Evolutionary conservation across 768 basidiomycete species (phyloP).

Genomic region (Russula emetica): DNA sequence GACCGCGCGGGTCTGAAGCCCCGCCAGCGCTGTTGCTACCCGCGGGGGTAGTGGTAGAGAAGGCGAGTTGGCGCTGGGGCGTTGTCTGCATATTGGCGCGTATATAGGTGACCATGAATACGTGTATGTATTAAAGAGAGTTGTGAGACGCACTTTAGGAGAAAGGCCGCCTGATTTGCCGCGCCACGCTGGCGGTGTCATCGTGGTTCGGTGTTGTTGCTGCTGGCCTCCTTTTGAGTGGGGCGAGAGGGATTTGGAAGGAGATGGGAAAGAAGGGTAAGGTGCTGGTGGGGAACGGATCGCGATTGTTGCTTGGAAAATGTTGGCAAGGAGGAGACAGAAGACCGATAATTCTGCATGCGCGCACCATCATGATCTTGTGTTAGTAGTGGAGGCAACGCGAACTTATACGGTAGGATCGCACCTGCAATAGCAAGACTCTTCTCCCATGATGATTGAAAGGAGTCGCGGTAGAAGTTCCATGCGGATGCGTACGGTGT

Average conservation of each 20-base stretch:
- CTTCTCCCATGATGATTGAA: conserved; percentile 23
- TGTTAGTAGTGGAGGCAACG: background rate
- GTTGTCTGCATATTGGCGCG: conserved; percentile 17
- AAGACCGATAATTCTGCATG: conserved; percentile 14
- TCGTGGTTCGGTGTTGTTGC: background rate
- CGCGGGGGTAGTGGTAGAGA: conserved; percentile 22
- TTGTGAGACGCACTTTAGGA: conserved; percentile 19
- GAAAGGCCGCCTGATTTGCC: conserved; percentile 11
- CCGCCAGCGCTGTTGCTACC: background rate
- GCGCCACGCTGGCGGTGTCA: conserved; percentile 20
- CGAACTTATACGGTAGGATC: background rate
- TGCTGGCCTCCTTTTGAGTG: background rate
- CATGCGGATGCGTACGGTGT: conserved; percentile 24
- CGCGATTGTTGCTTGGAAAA: conserved; percentile 19
- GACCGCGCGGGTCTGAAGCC: conserved; percentile 26
- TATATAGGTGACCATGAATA: background rate
- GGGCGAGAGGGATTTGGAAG: conserved; percentile 14
- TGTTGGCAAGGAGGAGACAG: conserved; percentile 21
- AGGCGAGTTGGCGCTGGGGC: conserved; percentile 27
- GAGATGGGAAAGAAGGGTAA: conserved; percentile 20
- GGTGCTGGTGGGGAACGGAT: conserved; percentile 23
- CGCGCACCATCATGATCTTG: background rate
- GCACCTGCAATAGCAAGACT: conserved; percentile 14
- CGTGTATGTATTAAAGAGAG: background rate
- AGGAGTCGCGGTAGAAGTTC: conserved; percentile 25